Evolutionary conservation across 1,284 basidiomycete genomes (phyloP).

Genomic region (Papiliotrema laurentii): DNA sequence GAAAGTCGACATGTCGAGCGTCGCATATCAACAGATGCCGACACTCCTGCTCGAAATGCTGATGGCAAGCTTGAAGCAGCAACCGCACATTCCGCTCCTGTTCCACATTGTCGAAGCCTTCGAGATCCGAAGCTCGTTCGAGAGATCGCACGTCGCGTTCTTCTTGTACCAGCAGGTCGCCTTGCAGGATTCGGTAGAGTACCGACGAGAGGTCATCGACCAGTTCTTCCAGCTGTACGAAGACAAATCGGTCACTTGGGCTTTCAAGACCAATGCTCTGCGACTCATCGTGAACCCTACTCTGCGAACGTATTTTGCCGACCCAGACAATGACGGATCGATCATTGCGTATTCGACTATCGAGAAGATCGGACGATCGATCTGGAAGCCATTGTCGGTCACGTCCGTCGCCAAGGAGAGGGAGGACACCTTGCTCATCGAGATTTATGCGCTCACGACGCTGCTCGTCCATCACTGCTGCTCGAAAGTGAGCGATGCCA

Average conservation of each 20-base stretch:
- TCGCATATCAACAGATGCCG: constrained; percentile 61
- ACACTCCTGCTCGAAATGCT: constrained; percentile 70
- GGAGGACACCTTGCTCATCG: constrained; percentile 66
- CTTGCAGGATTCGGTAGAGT: constrained; percentile 53
- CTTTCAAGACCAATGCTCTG: constrained; percentile 80
- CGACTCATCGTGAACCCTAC: constrained; percentile 87
- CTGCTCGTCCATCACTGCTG: constrained; percentile 82
- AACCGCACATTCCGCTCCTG: constrained; percentile 77
- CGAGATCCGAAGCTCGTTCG: constrained; percentile 74
- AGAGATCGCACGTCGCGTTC: constrained; percentile 72
- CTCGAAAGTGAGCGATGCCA: constrained; percentile 68
- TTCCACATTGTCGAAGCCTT: constrained; percentile 85
- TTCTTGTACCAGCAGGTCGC: constrained; percentile 89
- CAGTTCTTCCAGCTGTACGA: constrained; percentile 84
- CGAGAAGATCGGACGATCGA: constrained; percentile 33
- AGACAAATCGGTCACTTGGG: constrained; percentile 61
- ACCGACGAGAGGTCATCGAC: constrained; percentile 75
- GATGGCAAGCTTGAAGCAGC: constrained; percentile 57
- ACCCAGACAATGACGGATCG: constrained; percentile 40
- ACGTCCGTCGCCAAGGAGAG: constrained; percentile 30
- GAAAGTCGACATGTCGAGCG: constrained; percentile 46
- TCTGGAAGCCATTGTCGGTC: constrained; percentile 41
- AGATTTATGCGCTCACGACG: constrained; percentile 85
- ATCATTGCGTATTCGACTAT: constrained; percentile 33
- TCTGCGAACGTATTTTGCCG: constrained; percentile 67